Percentiles rank a stretch among this genome's conserved stretches.
phyloP scores from a whole-genome alignment of 2,329 filamentous ascomycete genomes.

The Incumbomyces lentus region DNA sequence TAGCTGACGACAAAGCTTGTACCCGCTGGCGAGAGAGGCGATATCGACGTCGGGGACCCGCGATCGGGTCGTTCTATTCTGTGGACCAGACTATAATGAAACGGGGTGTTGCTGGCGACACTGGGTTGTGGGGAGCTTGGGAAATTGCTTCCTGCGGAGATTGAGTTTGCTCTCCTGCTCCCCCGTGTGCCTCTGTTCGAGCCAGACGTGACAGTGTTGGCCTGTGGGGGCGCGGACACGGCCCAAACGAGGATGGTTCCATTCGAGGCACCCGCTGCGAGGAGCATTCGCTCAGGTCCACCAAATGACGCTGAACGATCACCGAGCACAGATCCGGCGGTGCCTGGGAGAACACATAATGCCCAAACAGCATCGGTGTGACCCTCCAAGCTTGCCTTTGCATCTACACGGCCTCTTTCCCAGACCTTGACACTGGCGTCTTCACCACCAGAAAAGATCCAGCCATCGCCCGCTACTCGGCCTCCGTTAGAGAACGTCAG shows the following conservation, averaged over 20 bases:
- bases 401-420: constrained; percentile 88
- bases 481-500: constrained; percentile 85
- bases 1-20: constrained; percentile 91
- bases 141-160: constrained; percentile 88
- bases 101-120: constrained; percentile 72
- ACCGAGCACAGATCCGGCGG: constrained; percentile 70
- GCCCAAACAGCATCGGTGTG: constrained; percentile 96
- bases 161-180: constrained; percentile 77
- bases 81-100: constrained; percentile 79
- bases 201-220: constrained; percentile 68
- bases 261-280: constrained; percentile 87
- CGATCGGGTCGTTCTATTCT: constrained; percentile 63
- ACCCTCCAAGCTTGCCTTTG: constrained; percentile 86
- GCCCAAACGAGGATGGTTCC: constrained; percentile 90
- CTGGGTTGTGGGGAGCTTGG: constrained; percentile 83
- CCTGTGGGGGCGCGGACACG: constrained; percentile 77
- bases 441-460: constrained; percentile 96
- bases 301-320: constrained; percentile 60
- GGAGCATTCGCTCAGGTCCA: constrained; percentile 70
- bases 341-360: constrained; percentile 80
- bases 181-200: constrained; percentile 59
- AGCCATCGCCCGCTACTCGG: constrained; percentile 80
- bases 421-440: constrained; percentile 88
- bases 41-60: constrained; percentile 79
- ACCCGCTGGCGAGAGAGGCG: constrained; percentile 70